Conservation (phyloP, 1,139 yeast species). For the Arxiozyma slooffiae region DNA sequence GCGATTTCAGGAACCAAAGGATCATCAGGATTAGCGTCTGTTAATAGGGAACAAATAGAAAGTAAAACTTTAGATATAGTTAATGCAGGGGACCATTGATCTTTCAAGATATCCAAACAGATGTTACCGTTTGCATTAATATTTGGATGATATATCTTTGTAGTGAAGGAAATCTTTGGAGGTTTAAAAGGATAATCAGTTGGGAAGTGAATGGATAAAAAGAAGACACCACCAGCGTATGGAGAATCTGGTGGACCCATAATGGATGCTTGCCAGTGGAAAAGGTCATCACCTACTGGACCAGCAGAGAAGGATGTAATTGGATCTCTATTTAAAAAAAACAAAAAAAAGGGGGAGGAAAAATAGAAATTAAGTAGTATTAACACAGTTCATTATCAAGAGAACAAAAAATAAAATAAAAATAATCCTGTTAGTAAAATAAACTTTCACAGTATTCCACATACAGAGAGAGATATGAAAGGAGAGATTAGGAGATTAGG, state of each 20-base stretch:
- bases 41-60: conserved; percentile 80
- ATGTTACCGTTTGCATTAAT: conserved; percentile 77
- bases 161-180: conserved; percentile 82
- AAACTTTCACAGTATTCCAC: not conserved
- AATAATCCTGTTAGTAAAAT: not conserved
- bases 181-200: conserved; percentile 94
- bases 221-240: conserved; percentile 87
- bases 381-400: not conserved
- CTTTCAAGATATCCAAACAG: conserved; percentile 37
- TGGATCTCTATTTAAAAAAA: conserved; percentile 59
- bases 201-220: conserved; percentile 86
- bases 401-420: not conserved
- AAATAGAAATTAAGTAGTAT: no score
- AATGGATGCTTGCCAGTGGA: conserved; percentile 95
- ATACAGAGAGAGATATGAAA: no score
- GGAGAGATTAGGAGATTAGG: no score
- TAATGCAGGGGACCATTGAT: conserved; percentile 64
- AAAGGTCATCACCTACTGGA: conserved; percentile 92
- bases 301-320: conserved; percentile 99
- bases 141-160: conserved; percentile 85
- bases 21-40: conserved; percentile 98
- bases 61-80: conserved; percentile 81
- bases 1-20: conserved; percentile 98
- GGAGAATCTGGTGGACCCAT: conserved; percentile 95
- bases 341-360: not conserved